Percentiles rank a stretch among this genome's conserved stretches.
phyloP scores from a whole-genome alignment of 2,329 filamentous ascomycete genomes.

The Raffaelea albimanens region DNA sequence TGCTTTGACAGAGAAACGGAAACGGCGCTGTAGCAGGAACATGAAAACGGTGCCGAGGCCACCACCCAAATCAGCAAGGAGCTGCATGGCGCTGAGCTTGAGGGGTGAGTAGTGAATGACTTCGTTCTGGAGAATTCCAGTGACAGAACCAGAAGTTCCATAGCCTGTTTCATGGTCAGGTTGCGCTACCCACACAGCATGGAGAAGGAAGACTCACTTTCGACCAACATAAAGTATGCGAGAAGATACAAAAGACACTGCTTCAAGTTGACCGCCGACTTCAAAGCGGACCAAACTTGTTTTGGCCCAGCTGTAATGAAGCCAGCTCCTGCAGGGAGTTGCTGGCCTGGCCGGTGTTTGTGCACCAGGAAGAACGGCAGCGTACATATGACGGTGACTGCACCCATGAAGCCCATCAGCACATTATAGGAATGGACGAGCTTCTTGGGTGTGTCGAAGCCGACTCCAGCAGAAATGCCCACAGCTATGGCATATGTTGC shows the following conservation, averaged over 20 bases:
- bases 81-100: background rate
- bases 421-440: background rate
- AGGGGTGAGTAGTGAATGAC: background rate
- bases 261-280: background rate
- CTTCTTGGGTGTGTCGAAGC: background rate
- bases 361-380: background rate
- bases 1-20: background rate
- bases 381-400: background rate
- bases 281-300: background rate
- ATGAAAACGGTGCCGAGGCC: background rate
- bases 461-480: background rate
- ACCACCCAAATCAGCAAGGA: background rate
- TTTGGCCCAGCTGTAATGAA: background rate
- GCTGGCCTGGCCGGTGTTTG: background rate
- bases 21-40: background rate
- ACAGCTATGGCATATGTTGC: background rate
- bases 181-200: too few relatives aligned
- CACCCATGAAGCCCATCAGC: background rate
- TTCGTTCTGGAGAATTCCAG: background rate
- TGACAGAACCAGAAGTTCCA: background rate
- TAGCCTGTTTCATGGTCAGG: background rate
- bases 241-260: background rate
- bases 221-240: background rate
- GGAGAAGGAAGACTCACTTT: background rate
- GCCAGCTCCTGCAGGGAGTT: background rate